Evolutionary conservation across 805 yeast species (phyloP).

Genomic region (Yarrowia sp.): DNA sequence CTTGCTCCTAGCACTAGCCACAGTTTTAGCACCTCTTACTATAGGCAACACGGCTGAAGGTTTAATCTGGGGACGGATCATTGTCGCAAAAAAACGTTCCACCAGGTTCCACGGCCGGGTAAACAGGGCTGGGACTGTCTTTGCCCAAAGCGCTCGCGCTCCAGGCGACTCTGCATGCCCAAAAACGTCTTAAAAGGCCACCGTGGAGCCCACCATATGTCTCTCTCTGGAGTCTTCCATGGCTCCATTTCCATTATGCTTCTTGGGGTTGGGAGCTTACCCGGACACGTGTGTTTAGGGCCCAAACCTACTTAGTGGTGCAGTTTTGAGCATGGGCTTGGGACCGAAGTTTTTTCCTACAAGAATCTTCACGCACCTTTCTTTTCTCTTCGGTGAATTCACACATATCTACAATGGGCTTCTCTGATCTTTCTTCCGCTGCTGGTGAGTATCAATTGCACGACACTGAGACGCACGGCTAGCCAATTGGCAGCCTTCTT

Average conservation of each 20-base stretch:
- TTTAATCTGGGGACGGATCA: neutral
- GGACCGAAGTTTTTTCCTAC: slow-evolving; percentile 26
- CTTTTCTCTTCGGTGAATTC: slow-evolving; percentile 21
- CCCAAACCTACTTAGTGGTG: slow-evolving; percentile 7
- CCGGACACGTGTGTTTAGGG: slow-evolving; percentile 24
- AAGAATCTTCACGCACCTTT: slow-evolving; percentile 12
- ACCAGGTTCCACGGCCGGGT: slow-evolving; percentile 13
- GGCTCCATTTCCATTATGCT: neutral
- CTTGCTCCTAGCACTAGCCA: no score
- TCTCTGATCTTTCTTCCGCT: slow-evolving; percentile 46
- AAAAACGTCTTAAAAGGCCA: neutral
- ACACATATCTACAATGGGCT: slow-evolving; percentile 40
- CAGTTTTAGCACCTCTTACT: no score
- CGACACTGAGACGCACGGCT: neutral
- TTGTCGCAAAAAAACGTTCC: no score
- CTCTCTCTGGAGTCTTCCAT: neutral
- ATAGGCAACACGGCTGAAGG: slow-evolving; percentile 6
- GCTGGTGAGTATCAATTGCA: slow-evolving; percentile 38
- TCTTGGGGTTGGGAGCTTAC: slow-evolving; percentile 22
- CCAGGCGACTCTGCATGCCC: neutral
- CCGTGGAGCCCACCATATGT: slow-evolving; percentile 10
- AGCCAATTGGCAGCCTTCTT: neutral
- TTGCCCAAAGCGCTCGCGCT: neutral
- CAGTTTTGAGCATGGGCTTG: slow-evolving; percentile 11
- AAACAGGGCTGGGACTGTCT: slow-evolving; percentile 21